Evolutionary conservation across 176 grass and related monocot genomes (phyloP), one percentile per base, ranked within the genome.

Genomic region (Bonia amplexicaulis): DNA sequence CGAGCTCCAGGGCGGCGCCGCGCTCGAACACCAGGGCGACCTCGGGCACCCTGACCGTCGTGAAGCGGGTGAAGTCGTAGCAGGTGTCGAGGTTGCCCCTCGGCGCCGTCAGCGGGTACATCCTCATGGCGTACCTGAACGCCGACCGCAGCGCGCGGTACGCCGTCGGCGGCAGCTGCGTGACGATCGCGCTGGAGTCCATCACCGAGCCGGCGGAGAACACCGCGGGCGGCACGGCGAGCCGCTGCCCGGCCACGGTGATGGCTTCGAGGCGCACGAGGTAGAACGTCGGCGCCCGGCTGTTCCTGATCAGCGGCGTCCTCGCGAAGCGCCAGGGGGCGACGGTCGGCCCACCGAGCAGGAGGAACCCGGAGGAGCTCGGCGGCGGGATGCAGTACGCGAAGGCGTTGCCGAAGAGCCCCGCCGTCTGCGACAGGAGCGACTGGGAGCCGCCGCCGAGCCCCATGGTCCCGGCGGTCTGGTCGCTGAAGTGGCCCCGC

Each of bases 301-400:
- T 27, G 14, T 46, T 31, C 89, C 51, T 53, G 71, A 97, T 40
- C 37, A 79, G 78, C 20, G 80, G 87, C 73, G 74, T 90, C 25
- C n/a, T 79, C 42, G 23, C 59, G 59, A 79, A 87, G 19, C 79
- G 54, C n/a, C 52, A n/a, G 17, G 65, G n/a, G 1, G 23, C 58
- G 12, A 19, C 10, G 10, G 7, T 27, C 4, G 9, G 8, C 6
- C 52, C 48, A 67, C 94, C 94, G 15, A 96, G 90, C 14, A 54
- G 62, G 70, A 96, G 80, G 84, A 87, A 93, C 2, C 94, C 94
- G 7, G 73, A 70, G 11, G 58, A 68, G 51, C 64, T 85, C 15
- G 65, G 15, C 67, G 80, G 49, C 19, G 93, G 93, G 48, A 96
- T 69, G 84, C 94, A 93, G 81, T 96, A 96, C 2, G 91, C 60